These are phyloP conservation scores for Chaetothyriales sp. DNA, from an alignment of 2,329 filamentous ascomycete species.

Conservation along the genomic window DNA sequence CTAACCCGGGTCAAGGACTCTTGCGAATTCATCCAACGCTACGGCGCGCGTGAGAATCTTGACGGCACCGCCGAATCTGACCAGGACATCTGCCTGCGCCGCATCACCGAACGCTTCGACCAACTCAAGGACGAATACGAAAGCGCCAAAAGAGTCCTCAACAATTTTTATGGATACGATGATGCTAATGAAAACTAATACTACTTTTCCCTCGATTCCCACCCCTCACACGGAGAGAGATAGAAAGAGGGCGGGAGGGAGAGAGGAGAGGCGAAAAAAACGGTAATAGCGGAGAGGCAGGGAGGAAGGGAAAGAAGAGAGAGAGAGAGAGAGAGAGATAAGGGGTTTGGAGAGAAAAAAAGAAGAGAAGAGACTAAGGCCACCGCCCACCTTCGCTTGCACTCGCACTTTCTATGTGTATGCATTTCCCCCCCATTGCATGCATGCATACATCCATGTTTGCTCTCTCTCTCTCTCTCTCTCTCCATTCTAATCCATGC, in stretches of 20 bases:
- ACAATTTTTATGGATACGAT: constrained; percentile 45
- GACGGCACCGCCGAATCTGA: constrained; percentile 56
- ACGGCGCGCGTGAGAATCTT: constrained; percentile 66
- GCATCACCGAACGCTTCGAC: constrained; percentile 54
- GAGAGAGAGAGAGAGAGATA: not conserved
- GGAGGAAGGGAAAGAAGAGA: not conserved
- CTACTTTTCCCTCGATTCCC: too few relatives aligned
- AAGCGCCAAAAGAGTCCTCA: constrained; percentile 56
- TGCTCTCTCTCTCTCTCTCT: too few relatives aligned
- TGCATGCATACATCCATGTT: too few relatives aligned
- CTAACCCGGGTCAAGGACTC: constrained; percentile 79
- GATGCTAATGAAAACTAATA: not conserved
- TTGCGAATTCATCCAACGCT: constrained; percentile 95
- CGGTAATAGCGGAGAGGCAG: too few relatives aligned
- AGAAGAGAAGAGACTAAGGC: too few relatives aligned
- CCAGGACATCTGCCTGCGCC: constrained; percentile 50
- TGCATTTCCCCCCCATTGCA: too few relatives aligned
- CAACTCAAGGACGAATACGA: constrained; percentile 62
- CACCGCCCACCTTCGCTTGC: too few relatives aligned
- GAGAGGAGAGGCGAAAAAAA: too few relatives aligned
- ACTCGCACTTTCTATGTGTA: too few relatives aligned
- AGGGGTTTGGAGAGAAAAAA: too few relatives aligned
- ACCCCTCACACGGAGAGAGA: too few relatives aligned
- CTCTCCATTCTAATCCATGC: too few relatives aligned
- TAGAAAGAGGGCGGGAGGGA: not conserved